Evolutionary conservation across 1,284 basidiomycete species (phyloP), one percentile per base, ranked within the genome.

Genomic region (Phellopilus nigrolimitatus): DNA sequence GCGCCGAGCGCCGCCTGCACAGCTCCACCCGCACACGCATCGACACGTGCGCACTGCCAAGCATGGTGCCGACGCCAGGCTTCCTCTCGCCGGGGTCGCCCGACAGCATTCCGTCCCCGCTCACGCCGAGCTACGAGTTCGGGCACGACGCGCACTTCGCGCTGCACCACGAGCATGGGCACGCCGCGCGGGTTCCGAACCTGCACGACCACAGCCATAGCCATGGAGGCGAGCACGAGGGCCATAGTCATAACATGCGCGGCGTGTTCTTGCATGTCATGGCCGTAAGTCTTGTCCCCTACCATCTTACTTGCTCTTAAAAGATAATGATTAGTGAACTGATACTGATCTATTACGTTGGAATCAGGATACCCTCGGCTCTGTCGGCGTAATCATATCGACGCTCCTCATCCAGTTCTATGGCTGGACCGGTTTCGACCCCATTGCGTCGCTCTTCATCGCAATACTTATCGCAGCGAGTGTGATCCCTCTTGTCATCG

Each of bases 401-500:
- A 99, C 97, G 2, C 72, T 99, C 12, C 78, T 99, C 54, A 99
- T 99, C 59, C 85, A 95, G 61, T 86, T 86, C 54, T 99, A 97
- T 61, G 95, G 95, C n/a, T 99, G 95, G 95, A 99, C 97, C 2
- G 95, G 95, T 13, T 99, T 98, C 65, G 97, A 99, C 68, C 97
- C 97, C 2, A 94, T 99, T 56, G 97, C 97, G 0, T 97, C 93
- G 8, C 73, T 99, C 33, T 95, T 99, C 66, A 99, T 99, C 61
- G 97, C 97, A 1, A 71, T 91, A 7, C 74, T 99, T 57, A 99
- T 99, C 60, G 90, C 93, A 24, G 95, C 90, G 2, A 94, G 91
- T 61, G 97, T 99, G 17, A 76, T 97, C 17, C 97, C 97, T 6
- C 81, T 99, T 34, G 93, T 99, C 17, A 78, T 95, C 54, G 97